Evolutionary conservation across 2,329 filamentous ascomycete species (phyloP), one percentile per base, ranked within the genome.

Genomic region (Talaromyces sp.): DNA sequence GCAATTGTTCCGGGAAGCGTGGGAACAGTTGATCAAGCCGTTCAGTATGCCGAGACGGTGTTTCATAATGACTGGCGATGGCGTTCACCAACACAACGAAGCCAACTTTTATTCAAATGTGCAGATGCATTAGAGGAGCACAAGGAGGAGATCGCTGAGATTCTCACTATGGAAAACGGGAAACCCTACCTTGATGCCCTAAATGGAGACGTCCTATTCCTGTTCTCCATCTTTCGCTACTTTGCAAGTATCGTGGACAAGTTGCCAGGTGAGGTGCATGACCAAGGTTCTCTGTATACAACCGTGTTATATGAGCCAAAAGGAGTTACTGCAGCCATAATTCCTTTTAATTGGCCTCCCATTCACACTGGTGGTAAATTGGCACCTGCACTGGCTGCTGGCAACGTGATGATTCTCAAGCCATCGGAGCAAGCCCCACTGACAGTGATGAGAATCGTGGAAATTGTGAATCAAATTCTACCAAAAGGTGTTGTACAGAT

Each of bases 291-390:
- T 58, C 52, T 17, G 64, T 68, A 41, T 61, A 68, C 57, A 66
- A 67, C 56, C 65, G n/a, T 64, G 7, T 31, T 68, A 6, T 77
- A 82, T 10, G 75, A 79, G 6, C 79, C 83, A 0, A 75, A 85
- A 0, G 84, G 83, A 4, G 83, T 86, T 2, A 82, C 84, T 0
- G 81, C 77, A 1, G 79, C 81, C 54, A 81, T 86, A 62, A 83
- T 83, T 0, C 81, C 83, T 0, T 86, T 84, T 70, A 86, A 86
- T 67, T 82, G 85, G 62, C 83, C 83, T 2, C 73, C 85, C 26
- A 75, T 85, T 51, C 84, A 84, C 63, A 81, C 81, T 1, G 81
- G 83, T 52, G 84, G 83, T 2, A 74, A 75, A 63, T 63, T 73
- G 35, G 71, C 68, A 9, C 69, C 73, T 14, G 68, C 72, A 7